A percentile compares a stretch with the other conserved stretches of the same genome.
Conservation (phyloP, 768 basidiomycete genomes). For the Rhodotorula babjevae region DNA sequence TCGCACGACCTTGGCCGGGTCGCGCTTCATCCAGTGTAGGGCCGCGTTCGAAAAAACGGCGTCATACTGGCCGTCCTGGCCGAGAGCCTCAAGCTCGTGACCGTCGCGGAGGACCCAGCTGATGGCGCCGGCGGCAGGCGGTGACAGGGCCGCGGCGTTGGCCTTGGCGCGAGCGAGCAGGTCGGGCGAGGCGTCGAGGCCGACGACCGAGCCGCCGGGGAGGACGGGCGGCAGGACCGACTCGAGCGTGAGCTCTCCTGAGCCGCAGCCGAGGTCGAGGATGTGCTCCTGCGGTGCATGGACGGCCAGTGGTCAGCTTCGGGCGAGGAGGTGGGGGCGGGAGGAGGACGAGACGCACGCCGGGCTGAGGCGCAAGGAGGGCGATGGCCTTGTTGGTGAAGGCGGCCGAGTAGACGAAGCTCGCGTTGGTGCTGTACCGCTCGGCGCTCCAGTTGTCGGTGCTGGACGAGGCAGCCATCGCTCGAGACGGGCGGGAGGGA, state of each 20-base stretch:
- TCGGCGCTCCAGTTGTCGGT: slow-evolving; percentile 57
- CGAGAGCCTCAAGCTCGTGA: slow-evolving; percentile 20
- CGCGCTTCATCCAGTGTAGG: slow-evolving; percentile 77
- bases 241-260: slow-evolving; percentile 65
- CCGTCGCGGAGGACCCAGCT: slow-evolving; percentile 22
- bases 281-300: slow-evolving; percentile 1
- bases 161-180: slow-evolving; percentile 63
- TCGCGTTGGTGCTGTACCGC: slow-evolving; percentile 60
- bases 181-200: slow-evolving; percentile 58
- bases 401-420: slow-evolving; percentile 63
- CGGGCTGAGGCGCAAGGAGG: slow-evolving; percentile 58
- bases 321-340: neutral
- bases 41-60: slow-evolving; percentile 74
- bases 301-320: neutral
- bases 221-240: slow-evolving; percentile 56
- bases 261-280: slow-evolving; percentile 76
- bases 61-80: slow-evolving; percentile 54
- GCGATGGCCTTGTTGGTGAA: slow-evolving; percentile 55
- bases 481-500: too few relatives aligned
- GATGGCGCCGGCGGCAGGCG: neutral
- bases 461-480: neutral
- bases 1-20: slow-evolving; percentile 63
- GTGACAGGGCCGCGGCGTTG: slow-evolving; percentile 37
- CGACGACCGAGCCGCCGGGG: slow-evolving; percentile 58
- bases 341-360: slow-evolving; percentile 4